A percentile compares a stretch with the other conserved stretches of the same genome.
Evolutionary conservation across 257 asterid genomes (phyloP).

Genomic region (Capsicum pubescens): DNA sequence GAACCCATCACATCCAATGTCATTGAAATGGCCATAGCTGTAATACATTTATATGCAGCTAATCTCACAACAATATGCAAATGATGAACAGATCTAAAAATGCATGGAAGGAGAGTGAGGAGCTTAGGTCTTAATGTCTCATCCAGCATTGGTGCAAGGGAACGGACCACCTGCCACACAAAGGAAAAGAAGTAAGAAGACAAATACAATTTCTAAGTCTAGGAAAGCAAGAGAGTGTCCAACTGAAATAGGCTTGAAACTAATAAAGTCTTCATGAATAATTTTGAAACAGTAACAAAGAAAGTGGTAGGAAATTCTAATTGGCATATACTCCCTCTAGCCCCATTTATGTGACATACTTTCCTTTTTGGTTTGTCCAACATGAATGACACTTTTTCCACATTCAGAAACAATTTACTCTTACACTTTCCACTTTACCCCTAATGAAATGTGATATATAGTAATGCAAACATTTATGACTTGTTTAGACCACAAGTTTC

Average conservation of each 20-base stretch:
- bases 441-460: not conserved
- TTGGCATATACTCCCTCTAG: not conserved
- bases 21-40: slow-evolving; percentile 95
- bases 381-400: not conserved
- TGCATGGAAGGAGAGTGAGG: slow-evolving; percentile 87
- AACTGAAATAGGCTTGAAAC: slow-evolving; percentile 10
- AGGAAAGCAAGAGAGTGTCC: not conserved
- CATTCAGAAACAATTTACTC: not conserved
- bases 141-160: slow-evolving; percentile 83
- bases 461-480: not conserved
- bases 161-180: slow-evolving; percentile 80
- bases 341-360: not conserved
- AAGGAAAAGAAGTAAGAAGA: slow-evolving; percentile 24
- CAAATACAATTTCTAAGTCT: not conserved
- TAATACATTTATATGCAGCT: slow-evolving; percentile 90
- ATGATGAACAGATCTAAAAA: slow-evolving; percentile 90
- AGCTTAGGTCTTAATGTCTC: slow-evolving; percentile 67
- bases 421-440: not conserved
- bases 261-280: not conserved
- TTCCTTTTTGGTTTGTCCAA: not conserved
- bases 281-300: not conserved
- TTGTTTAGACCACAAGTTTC: not conserved
- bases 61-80: slow-evolving; percentile 89
- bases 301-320: not conserved
- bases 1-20: slow-evolving; percentile 83